These are phyloP conservation scores for Exophiala lecanii-corni DNA, from an alignment of 2,329 filamentous ascomycete species.

Conservation along the genomic window DNA sequence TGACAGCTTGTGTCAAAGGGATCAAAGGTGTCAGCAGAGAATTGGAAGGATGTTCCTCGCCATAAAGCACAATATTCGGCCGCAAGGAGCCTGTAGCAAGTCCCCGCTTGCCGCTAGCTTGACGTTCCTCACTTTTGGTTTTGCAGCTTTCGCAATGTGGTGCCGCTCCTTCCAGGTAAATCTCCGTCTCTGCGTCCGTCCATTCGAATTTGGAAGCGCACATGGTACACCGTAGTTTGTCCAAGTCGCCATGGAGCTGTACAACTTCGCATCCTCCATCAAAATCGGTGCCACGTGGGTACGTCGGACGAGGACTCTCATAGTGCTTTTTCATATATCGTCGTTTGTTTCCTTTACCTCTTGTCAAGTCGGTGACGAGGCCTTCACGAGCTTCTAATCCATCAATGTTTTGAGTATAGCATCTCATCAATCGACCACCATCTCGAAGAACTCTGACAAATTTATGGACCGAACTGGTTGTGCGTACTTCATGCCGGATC, in stretches of 20 bases:
- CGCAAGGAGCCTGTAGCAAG: constrained; percentile 64
- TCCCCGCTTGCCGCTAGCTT: constrained; percentile 62
- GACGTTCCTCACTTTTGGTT: constrained; percentile 57
- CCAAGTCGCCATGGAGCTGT: constrained; percentile 67
- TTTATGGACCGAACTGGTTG: constrained; percentile 61
- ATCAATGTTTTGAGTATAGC: constrained; percentile 74
- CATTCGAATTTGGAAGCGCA: constrained; percentile 34
- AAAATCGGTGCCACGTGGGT: constrained; percentile 21
- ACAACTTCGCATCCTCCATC: constrained; percentile 48
- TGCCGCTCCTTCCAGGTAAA: constrained; percentile 55
- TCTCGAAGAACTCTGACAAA: constrained; percentile 66
- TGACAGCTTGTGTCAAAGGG: constrained; percentile 59
- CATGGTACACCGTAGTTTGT: constrained; percentile 54
- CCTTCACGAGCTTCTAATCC: constrained; percentile 68
- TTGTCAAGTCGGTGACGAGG: constrained; percentile 57
- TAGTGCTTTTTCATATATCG: constrained; percentile 51
- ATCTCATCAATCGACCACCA: constrained; percentile 62
- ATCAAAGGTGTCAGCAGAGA: constrained; percentile 65
- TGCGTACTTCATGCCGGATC: constrained; percentile 52
- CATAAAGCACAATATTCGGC: constrained; percentile 70
- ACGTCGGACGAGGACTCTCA: constrained; percentile 22
- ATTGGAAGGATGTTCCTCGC: constrained; percentile 66
- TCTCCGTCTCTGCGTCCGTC: constrained; percentile 47
- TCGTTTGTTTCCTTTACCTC: constrained; percentile 58
- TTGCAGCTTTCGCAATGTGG: constrained; percentile 64